Base-by-base conservation (phyloP, 2,329 filamentous ascomycete genomes). In the Xylariaceae sp. region DNA sequence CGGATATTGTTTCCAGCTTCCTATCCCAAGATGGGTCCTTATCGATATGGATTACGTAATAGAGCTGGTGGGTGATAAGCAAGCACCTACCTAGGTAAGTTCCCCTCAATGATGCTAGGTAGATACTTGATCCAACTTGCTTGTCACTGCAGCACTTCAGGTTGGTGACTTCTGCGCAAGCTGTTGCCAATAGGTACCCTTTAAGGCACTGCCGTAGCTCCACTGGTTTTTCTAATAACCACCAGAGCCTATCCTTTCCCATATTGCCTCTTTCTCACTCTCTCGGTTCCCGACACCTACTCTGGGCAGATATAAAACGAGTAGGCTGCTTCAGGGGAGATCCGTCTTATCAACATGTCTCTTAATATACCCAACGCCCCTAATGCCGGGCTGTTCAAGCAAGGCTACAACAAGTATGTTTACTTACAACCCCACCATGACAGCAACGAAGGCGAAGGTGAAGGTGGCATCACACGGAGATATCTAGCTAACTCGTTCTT, bases 301-400 rank as follows among this genome's bases (percentile, higher is more conserved):
- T 27, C 53, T 19, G 19, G 19, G 35, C 8, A 37, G 46, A 54
- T 32, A 42, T 31, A 6, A 37, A 39, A 32, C 42, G 19, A 50
- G 32, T 5, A 34, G 46, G 39, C 32, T 31, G 37, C 31, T 7
- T 40, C 37, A 9, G 8, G 39, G 40, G 44, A 8, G 29, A 37
- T 29, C 29, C 51, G 8, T 6, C 37, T 42, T 31, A 43, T 49
- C 58, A 55, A 63, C 66, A 97, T 99, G 94, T 99, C 94, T 75
- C 85, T 99, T 72, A 89, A 91, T 71, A 95, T 99, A 71, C 94
- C 94, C 62, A 89, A 85, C 73, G 92, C 94, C 67, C 94, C 94
- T 60, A 96, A 96, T 73, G 81, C 88, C 69, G 88, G 88, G 72
- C 83, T 97, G 41, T 97, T 99, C 82, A 97, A 97, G 80, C 80